phyloP scores from a whole-genome alignment of 495 filamentous ascomycete genomes.

The Penicillium robsamsonii region DNA sequence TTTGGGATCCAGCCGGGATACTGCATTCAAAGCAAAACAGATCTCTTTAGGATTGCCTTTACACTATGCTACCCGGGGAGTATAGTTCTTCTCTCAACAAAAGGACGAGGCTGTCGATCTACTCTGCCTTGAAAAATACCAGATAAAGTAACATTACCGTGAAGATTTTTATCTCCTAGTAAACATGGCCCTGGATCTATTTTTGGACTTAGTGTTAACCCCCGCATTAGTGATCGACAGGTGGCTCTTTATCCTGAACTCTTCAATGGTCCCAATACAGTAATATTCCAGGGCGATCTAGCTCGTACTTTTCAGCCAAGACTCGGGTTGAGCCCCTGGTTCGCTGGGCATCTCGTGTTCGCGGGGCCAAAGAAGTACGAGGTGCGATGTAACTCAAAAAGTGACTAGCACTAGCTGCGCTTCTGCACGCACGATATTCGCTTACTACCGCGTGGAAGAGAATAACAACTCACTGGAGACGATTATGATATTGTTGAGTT shows the following conservation, averaged over 20 bases:
- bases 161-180: neutral
- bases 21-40: neutral
- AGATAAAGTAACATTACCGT: neutral
- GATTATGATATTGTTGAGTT: no score
- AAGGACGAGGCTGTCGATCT: neutral
- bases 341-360: neutral
- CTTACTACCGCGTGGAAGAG: no score
- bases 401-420: neutral
- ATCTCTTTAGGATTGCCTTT: neutral
- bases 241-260: neutral
- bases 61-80: neutral
- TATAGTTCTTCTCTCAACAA: neutral
- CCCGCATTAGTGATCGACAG: neutral
- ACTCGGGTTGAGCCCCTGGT: neutral
- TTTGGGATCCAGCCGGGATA: neutral
- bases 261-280: neutral
- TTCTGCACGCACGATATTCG: no score
- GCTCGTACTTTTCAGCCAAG: neutral
- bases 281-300: neutral
- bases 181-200: neutral
- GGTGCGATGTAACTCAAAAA: neutral
- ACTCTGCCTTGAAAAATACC: neutral
- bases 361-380: neutral
- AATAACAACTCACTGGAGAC: no score
- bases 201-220: neutral